Evolutionary conservation across 768 basidiomycete genomes (phyloP).

Genomic region (Termitomyces sp.): DNA sequence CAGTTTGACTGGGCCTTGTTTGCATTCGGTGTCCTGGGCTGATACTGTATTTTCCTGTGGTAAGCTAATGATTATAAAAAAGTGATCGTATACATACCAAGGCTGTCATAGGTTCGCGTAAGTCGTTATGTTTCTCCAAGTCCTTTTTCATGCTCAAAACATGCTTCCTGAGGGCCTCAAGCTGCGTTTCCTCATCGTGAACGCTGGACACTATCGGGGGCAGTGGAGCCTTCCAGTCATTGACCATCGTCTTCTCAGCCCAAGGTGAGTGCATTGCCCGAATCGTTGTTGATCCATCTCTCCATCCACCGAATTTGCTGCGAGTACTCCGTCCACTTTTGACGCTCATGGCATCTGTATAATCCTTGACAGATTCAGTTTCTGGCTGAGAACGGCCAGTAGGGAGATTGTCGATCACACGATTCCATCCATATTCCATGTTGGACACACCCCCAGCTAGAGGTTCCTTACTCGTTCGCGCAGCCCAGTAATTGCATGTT

Average conservation of each 20-base stretch:
- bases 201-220: slow-evolving; percentile 79
- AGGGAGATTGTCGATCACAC: slow-evolving; percentile 53
- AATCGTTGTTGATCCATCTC: slow-evolving; percentile 63
- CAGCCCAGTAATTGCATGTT: slow-evolving; percentile 99
- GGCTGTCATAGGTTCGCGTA: slow-evolving; percentile 77
- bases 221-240: slow-evolving; percentile 93
- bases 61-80: slow-evolving; percentile 6
- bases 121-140: slow-evolving; percentile 76
- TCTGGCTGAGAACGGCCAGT: slow-evolving; percentile 58
- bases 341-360: slow-evolving; percentile 66
- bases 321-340: slow-evolving; percentile 73
- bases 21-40: slow-evolving; percentile 69
- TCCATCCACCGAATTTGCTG: slow-evolving; percentile 68
- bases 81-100: slow-evolving; percentile 46
- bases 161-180: slow-evolving; percentile 87
- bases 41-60: slow-evolving; percentile 53
- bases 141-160: slow-evolving; percentile 73
- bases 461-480: slow-evolving; percentile 91
- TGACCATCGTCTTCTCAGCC: slow-evolving; percentile 73
- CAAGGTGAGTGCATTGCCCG: slow-evolving; percentile 69
- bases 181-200: slow-evolving; percentile 90
- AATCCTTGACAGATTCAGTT: slow-evolving; percentile 47
- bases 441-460: slow-evolving; percentile 95
- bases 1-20: slow-evolving; percentile 84
- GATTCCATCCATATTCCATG: slow-evolving; percentile 99